A percentile compares a stretch with the other conserved stretches of the same genome.
Evolutionary conservation across 2,329 filamentous ascomycete species (phyloP).

Genomic region (Knoxdaviesia proteae): DNA sequence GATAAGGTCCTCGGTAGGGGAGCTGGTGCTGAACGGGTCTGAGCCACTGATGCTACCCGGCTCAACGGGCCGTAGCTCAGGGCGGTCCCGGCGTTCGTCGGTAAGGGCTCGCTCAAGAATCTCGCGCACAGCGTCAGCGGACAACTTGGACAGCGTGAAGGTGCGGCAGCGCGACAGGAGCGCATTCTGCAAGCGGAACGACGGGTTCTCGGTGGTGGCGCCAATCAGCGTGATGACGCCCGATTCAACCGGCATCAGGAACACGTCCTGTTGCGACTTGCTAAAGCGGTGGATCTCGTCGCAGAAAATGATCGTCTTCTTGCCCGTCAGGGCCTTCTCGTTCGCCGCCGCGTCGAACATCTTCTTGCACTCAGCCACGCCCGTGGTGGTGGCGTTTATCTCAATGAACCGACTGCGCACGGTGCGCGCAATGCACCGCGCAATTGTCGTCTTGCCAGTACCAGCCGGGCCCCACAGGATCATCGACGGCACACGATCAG

Average conservation of each 20-base stretch:
- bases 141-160: conserved; percentile 64
- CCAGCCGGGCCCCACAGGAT: conserved; percentile 75
- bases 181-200: conserved; percentile 77
- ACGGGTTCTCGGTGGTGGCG: conserved; percentile 92
- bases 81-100: conserved; percentile 24
- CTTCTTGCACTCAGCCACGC: conserved; percentile 81
- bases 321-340: conserved; percentile 60
- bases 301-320: conserved; percentile 91
- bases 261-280: conserved; percentile 87
- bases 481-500: conserved; percentile 78
- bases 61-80: background rate
- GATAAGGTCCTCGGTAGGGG: conserved; percentile 33
- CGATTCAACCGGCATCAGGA: conserved; percentile 76
- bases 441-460: conserved; percentile 81
- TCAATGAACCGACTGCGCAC: conserved; percentile 79
- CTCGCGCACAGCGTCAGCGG: conserved; percentile 44
- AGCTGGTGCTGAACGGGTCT: conserved; percentile 5
- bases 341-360: conserved; percentile 68
- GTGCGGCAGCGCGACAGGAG: conserved; percentile 77
- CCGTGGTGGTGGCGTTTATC: conserved; percentile 80
- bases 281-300: conserved; percentile 90
- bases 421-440: conserved; percentile 65
- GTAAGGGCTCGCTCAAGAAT: conserved; percentile 62
- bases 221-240: conserved; percentile 83
- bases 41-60: background rate